phyloP scores from a whole-genome alignment of 116 monocot species.

The Dioscorea cayenensis region DNA sequence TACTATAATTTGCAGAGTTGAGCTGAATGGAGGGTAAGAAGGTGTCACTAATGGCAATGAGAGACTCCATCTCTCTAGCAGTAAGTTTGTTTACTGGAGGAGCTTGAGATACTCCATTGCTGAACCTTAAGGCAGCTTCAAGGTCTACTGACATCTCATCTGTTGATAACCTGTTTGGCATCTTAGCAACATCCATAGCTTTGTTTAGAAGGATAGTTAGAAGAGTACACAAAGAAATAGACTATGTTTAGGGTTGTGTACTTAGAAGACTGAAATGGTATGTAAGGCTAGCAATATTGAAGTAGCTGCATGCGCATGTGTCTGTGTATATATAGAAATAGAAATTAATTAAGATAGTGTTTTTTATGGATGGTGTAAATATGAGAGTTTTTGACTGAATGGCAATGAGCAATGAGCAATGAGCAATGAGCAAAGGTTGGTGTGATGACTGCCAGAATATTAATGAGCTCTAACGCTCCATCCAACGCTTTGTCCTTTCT shows the following conservation, averaged over 20 bases:
- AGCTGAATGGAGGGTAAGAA: constrained; percentile 15
- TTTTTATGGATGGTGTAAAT: no score
- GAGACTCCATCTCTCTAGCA: constrained; percentile 19
- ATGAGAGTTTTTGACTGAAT: no score
- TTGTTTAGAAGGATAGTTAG: not conserved
- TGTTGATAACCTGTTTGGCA: not conserved
- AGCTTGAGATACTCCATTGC: not conserved
- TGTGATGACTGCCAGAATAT: constrained; percentile 6
- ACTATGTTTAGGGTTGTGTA: no score
- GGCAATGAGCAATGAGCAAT: no score
- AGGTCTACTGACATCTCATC: not conserved
- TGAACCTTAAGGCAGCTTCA: not conserved
- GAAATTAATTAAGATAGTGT: no score
- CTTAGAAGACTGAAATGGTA: no score
- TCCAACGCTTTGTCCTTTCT: not conserved
- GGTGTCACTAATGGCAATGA: constrained; percentile 17
- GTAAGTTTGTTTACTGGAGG: not conserved
- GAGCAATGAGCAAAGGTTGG: not conserved
- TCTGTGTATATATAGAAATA: not conserved
- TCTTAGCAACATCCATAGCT: not conserved
- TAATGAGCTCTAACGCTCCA: not conserved
- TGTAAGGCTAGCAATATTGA: no score
- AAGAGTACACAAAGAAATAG: no score
- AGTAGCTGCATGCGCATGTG: no score
- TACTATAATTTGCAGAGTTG: not conserved